phyloP scores from a whole-genome alignment of 306 rosid species.

The Fagus crenata region DNA sequence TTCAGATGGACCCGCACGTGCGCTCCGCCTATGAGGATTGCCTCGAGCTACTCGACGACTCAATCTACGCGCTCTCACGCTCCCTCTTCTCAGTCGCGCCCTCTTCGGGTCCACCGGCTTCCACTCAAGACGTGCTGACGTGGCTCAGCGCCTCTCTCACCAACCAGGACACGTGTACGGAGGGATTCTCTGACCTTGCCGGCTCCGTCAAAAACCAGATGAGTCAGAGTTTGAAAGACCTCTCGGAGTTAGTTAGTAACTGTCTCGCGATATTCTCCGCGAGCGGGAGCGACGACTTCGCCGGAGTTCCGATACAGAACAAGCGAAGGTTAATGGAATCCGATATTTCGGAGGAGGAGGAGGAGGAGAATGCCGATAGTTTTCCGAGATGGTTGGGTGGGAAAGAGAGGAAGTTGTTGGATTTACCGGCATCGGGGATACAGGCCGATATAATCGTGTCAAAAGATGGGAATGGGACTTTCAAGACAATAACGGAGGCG shows the following conservation, averaged over 20 bases:
- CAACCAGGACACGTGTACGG: conserved; percentile 82
- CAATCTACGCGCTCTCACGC: conserved; percentile 60
- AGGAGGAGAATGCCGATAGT: conserved; percentile 32
- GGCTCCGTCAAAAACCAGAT: conserved; percentile 54
- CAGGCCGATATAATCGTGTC: conserved; percentile 80
- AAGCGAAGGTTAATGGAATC: conserved; percentile 50
- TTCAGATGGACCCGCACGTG: conserved; percentile 42
- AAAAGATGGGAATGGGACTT: conserved; percentile 64
- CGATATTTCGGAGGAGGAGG: conserved; percentile 11
- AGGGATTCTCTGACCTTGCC: conserved; percentile 49
- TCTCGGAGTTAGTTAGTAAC: conserved; percentile 73
- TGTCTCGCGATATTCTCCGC: conserved; percentile 71
- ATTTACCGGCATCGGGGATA: conserved; percentile 43
- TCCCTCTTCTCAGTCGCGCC: conserved; percentile 43
- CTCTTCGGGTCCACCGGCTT: background rate
- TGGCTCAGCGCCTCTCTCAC: conserved; percentile 92
- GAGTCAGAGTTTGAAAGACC: conserved; percentile 46
- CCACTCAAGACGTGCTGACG: conserved; percentile 61
- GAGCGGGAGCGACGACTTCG: conserved; percentile 45
- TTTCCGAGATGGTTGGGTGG: conserved; percentile 70
- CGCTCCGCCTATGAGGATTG: conserved; percentile 76
- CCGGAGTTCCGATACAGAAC: conserved; percentile 82
- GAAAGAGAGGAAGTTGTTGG: conserved; percentile 65
- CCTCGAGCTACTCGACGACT: conserved; percentile 80
- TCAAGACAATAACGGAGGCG: conserved; percentile 67